Percentiles rank a stretch among this genome's conserved stretches.
Conservation (phyloP, 345 rosid genomes). For the Eucalyptus urophylla region DNA sequence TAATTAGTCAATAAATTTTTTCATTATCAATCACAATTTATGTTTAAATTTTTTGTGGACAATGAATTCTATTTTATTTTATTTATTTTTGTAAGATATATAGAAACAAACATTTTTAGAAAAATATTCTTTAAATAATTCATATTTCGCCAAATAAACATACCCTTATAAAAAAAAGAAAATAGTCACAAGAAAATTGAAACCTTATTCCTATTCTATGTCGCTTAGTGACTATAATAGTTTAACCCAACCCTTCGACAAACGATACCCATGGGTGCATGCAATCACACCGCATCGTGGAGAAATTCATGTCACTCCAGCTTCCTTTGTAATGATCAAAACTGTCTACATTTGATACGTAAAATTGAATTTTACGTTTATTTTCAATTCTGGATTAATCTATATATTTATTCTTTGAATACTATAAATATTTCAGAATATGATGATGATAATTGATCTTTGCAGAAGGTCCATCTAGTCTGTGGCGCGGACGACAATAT, state of each 20-base stretch:
- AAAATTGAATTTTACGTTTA: background rate
- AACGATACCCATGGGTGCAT: background rate
- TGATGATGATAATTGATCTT: background rate
- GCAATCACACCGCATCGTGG: background rate
- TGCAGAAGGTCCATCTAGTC: constrained; percentile 13
- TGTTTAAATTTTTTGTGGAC: background rate
- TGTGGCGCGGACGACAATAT: constrained; percentile 12
- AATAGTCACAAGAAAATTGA: too few relatives aligned
- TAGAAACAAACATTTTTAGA: too few relatives aligned
- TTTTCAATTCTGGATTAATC: background rate
- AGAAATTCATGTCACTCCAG: background rate
- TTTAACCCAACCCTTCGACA: background rate
- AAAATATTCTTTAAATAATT: too few relatives aligned
- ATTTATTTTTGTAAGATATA: background rate
- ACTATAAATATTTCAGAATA: too few relatives aligned
- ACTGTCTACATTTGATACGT: background rate
- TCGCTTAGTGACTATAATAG: background rate
- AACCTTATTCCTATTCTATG: background rate
- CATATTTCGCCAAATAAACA: too few relatives aligned
- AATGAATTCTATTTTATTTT: background rate
- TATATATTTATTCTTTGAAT: background rate
- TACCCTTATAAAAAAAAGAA: too few relatives aligned
- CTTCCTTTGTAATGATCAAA: background rate
- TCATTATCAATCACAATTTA: background rate
- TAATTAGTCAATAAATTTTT: too few relatives aligned